Conservation (phyloP, 139 green algal species). For the Micractinium conductrix region DNA sequence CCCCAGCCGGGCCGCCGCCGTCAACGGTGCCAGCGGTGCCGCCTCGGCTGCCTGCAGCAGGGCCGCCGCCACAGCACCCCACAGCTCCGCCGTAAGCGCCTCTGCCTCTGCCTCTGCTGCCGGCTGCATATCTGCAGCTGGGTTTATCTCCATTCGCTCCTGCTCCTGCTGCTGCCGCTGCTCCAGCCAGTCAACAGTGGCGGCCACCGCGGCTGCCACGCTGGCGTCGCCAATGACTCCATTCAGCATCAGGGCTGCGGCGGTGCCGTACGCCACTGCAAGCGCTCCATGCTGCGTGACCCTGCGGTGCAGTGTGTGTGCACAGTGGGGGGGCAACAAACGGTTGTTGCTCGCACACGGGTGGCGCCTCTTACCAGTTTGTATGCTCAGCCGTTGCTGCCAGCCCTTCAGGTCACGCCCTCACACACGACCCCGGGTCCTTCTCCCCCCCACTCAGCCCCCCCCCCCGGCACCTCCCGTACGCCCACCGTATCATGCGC, state of each 20-base stretch:
- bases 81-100: not conserved
- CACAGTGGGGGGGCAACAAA: no score
- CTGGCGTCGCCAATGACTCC: conserved; percentile 35
- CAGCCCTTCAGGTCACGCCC: no score
- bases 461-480: conserved; percentile 32
- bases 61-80: conserved; percentile 36
- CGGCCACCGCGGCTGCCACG: conserved; percentile 31
- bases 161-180: not conserved
- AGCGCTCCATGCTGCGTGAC: conserved; percentile 64
- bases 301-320: no score
- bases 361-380: no score
- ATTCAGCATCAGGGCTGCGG: conserved; percentile 60
- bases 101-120: not conserved
- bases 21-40: conserved; percentile 11
- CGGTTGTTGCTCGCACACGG: no score
- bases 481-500: conserved; percentile 29
- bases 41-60: conserved; percentile 37
- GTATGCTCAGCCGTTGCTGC: no score
- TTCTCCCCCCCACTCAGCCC: no score
- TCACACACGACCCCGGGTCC: no score
- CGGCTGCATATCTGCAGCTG: no score
- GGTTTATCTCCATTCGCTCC: not conserved
- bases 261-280: conserved; percentile 54
- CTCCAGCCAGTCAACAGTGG: conserved; percentile 30
- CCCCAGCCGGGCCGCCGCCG: not conserved